Percentiles rank a stretch among this genome's conserved stretches.
These are phyloP conservation scores for Acacia melanoxylon DNA, from an alignment of 306 rosid genomes.

Conservation along the genomic window DNA sequence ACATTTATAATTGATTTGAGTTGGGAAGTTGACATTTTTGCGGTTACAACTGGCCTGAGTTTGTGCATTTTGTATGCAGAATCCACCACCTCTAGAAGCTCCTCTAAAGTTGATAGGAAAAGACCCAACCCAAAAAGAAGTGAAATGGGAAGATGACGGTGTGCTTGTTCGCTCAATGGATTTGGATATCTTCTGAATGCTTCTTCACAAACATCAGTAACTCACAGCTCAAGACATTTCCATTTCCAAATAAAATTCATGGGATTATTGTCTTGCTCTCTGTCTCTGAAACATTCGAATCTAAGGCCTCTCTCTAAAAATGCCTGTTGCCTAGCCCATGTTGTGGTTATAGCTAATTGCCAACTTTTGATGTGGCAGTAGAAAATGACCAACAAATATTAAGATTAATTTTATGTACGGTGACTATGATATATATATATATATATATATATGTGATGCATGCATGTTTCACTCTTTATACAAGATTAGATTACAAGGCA, in stretches of 20 bases:
- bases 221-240: not conserved
- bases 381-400: not conserved
- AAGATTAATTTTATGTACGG: not conserved
- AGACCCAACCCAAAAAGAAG: slow-evolving; percentile 55
- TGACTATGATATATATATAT: not conserved
- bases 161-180: slow-evolving; percentile 64
- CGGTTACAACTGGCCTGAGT: slow-evolving; percentile 11
- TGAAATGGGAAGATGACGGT: slow-evolving; percentile 85
- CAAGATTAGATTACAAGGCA: not conserved
- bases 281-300: not conserved
- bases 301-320: not conserved
- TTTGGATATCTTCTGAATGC: slow-evolving; percentile 68
- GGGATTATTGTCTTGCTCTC: not conserved
- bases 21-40: slow-evolving; percentile 18
- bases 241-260: slow-evolving; percentile 1
- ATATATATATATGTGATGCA: not conserved
- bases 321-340: not conserved
- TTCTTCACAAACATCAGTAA: slow-evolving; percentile 16
- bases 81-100: slow-evolving; percentile 69
- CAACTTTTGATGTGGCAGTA: not conserved
- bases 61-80: slow-evolving; percentile 50
- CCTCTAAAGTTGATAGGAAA: slow-evolving; percentile 62
- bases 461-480: not conserved
- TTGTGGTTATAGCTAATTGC: not conserved
- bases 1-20: not conserved